Base-by-base conservation (phyloP, 495 filamentous ascomycete genomes). In the Xylona heveae region DNA sequence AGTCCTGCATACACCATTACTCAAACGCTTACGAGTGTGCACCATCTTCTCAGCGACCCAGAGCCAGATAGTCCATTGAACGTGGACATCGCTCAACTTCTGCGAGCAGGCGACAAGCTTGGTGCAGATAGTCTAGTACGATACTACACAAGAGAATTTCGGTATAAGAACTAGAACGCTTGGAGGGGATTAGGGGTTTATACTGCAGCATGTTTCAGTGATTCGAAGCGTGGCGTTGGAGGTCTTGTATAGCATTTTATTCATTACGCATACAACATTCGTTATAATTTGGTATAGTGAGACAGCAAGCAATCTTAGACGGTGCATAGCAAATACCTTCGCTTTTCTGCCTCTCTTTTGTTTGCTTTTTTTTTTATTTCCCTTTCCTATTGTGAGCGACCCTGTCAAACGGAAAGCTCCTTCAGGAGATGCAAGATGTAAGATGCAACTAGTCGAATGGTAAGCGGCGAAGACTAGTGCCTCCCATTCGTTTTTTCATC, bases 1-100 rank as follows among this genome's bases (percentile, higher is more conserved):
- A 73, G 72, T 38, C 76, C 83, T 19, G 67, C 75, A 19, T 90
- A 88, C 46, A 85, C 74, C 19, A 59, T 94, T 15, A 66, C 74
- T 15, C 62, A 68, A 38, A 81, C 76, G 32, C 52, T 94, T 42
- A 73, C 76, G 41, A 68, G 71, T 14, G 65, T 95, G 22, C 68
- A 82, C 31, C 64, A 78, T 58, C 54, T 97, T 42, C 57, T 92
- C 34, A 69, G 60, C 25, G 67, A 71, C 38, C 81, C 85, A 8
- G 73, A 69, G 34, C 62, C 74, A 23, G 81, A 93, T 40, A 77
- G 68, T 40, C 88, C 88, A 38, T 54, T 95, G 31, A 91, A 92
- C 54, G 64, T 93, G 6, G 88, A 97, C 52, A 65, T 90, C 3
- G 85, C 83, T 31, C 64, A 66, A 37, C 50, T 97, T 40, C 33